Evolutionary conservation across 192 early-diverging fungal species (phyloP), one percentile per base, ranked within the genome.

Genomic region (Backusella luteola): DNA sequence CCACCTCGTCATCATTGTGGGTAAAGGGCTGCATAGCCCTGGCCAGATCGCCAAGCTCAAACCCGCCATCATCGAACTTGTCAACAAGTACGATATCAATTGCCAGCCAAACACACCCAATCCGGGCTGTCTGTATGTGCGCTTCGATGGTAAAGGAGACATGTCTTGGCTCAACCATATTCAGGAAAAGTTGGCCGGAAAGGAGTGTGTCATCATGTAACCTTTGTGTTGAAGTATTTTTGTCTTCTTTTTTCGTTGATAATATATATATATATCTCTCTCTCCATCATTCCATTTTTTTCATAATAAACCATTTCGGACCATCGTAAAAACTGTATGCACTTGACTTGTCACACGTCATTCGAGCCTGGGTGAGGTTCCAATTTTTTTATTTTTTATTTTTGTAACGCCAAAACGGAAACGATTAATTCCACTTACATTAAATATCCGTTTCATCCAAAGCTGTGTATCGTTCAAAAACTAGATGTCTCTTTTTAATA

Each of bases 1-100:
- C 39, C 39, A 83, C 38, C 75, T 92, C 66, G 77, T 74, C 1
- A 89, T 94, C 17, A 93, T 94, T 79, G 90, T 90, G 15, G 93
- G 93, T 35, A 77, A 80, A 73, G 93, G 93, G 0, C 81, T 85
- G 12, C 90, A 92, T 68, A 87, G 85, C 36, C 53, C 73, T 29
- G 26, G n/a, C 23, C 35, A 66, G 15, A 77, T 93, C 35, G 83
- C 91, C 21, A 94, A 90, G 75, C 82, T 94, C 35, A 92, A 90
- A 74, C 93, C 93, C 8, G 90, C 90, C 19, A 86, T 94, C 41
- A 79, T 78, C 5, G 84, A 87, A 29, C 73, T 92, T 19, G 79
- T 90, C n/a, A 75, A 82, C 34, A 84, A 86, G 59, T 87, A 88
- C 38, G 66, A 85, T 3, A 69, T 93, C 38, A 77, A 84, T 39